Base-by-base conservation (phyloP, 257 asterid genomes). In the Pogostemon cablin region DNA sequence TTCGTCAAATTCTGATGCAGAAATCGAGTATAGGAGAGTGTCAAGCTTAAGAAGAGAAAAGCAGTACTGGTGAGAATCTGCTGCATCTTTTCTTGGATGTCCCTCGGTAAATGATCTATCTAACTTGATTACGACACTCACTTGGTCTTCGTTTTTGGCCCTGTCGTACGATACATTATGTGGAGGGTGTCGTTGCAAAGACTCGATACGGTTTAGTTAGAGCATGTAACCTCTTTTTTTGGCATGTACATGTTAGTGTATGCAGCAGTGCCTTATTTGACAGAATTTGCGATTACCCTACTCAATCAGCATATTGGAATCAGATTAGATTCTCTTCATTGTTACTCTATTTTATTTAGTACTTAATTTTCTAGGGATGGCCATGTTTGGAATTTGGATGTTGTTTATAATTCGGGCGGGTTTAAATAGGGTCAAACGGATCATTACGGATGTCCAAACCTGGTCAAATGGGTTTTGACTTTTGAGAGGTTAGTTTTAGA, bases 1-100 rank as follows among this genome's bases (percentile, higher is more conserved):
- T 57, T 81, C 84, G 62, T 90, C 98, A 57, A 88, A 82, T 73
- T 95, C 98, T 1, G 97, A 95, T 79, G 97, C 98, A 63, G 98
- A 91, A 82, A 74, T 95, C 6, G 98, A 95, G 78, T 91, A 88
- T 79, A 81, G 93, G 72, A 85, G 99, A 85, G 96, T 91, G 32
- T 78, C 90, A 43, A 91, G 98, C 84, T 75, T 86, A 84, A 83
- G 95, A 84, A 83, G 95, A 71, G 96, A 92, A 83, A 80, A 88
- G 25, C 80, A 79, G 42, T 65, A 40, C 77, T 46, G 80, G 67
- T 69, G 83, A 75, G 77, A 78, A 74, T 69, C 34, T 32, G 48
- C 34, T 32, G 48, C 71, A 48, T 38, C 73, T 71, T 69, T 54
- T 65, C 38, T 47, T 62, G 73, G 82, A 77, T 73, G 52, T 73